A percentile compares a stretch with the other conserved stretches of the same genome.
phyloP scores from a whole-genome alignment of 352 stramenopile genomes.

The Hyaloperonospora arabidopsidis region DNA sequence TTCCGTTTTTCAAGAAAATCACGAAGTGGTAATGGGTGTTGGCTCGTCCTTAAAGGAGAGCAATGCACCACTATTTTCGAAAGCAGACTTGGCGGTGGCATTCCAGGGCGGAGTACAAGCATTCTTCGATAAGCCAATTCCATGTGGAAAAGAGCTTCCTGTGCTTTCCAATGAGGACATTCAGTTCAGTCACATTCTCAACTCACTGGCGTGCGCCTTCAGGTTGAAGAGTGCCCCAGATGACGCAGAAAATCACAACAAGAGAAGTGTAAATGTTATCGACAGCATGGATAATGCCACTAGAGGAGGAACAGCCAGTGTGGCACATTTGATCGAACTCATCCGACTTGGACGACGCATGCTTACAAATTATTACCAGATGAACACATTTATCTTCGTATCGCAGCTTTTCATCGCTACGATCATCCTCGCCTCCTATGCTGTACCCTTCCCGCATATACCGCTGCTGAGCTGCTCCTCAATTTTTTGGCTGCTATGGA shows the following conservation, averaged over 20 bases:
- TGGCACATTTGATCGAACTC: slow-evolving; percentile 71
- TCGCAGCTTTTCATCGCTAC: slow-evolving; percentile 77
- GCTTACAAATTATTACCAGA: slow-evolving; percentile 81
- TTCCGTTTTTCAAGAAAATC: slow-evolving; percentile 77
- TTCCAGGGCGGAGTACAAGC: slow-evolving; percentile 58
- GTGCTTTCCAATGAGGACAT: slow-evolving; percentile 67
- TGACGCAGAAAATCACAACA: slow-evolving; percentile 13
- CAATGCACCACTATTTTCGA: slow-evolving; percentile 72
- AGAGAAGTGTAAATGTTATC: slow-evolving; percentile 1
- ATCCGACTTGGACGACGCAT: slow-evolving; percentile 68
- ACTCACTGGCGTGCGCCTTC: slow-evolving; percentile 73
- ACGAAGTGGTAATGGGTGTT: slow-evolving; percentile 78
- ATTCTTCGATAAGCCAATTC: slow-evolving; percentile 64
- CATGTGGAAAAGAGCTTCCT: slow-evolving; percentile 44
- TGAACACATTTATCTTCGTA: slow-evolving; percentile 81
- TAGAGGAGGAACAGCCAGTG: slow-evolving; percentile 32
- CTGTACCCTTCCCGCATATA: slow-evolving; percentile 68
- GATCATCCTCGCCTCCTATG: slow-evolving; percentile 56
- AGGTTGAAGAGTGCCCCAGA: slow-evolving; percentile 36
- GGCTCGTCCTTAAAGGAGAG: slow-evolving; percentile 67
- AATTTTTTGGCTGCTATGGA: slow-evolving; percentile 81
- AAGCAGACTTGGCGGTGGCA: slow-evolving; percentile 61
- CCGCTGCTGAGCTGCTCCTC: slow-evolving; percentile 65
- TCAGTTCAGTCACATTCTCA: slow-evolving; percentile 77
- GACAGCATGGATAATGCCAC: slow-evolving; percentile 24